Conservation (phyloP, 371 early-diverging fungal species). For the Sporodiniella umbellata region DNA sequence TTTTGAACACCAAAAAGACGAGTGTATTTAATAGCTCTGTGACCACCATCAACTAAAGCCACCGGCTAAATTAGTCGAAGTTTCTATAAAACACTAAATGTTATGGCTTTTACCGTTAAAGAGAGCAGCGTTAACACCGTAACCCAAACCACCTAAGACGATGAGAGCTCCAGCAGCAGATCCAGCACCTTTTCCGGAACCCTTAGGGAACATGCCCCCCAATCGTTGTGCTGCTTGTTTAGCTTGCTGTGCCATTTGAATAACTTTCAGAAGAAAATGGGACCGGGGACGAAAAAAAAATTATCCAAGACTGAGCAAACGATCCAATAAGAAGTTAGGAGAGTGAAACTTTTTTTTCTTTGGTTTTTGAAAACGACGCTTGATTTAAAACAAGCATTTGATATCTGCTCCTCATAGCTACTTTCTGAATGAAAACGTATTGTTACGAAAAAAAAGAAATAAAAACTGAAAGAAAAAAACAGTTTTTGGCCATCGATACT, state of each 20-base stretch:
- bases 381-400: not conserved
- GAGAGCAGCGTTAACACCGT: constrained; percentile 70
- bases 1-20: constrained; percentile 91
- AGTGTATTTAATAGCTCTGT: constrained; percentile 97
- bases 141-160: constrained; percentile 66
- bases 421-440: no score
- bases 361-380: not conserved
- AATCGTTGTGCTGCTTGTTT: constrained; percentile 63
- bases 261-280: not conserved
- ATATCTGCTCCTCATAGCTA: no score
- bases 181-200: constrained; percentile 61
- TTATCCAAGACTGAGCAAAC: not conserved
- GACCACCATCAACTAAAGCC: constrained; percentile 91
- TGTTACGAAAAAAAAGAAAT: no score
- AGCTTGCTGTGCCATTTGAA: constrained; percentile 51
- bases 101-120: constrained; percentile 67
- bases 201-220: constrained; percentile 63
- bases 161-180: constrained; percentile 65
- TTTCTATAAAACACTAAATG: not conserved
- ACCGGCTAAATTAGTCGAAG: not conserved
- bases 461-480: no score
- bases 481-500: no score
- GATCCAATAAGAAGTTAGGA: not conserved
- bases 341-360: not conserved
- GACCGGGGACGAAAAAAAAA: no score